phyloP scores from a whole-genome alignment of 495 filamentous ascomycete species.

The Daldinia caldariorum region DNA sequence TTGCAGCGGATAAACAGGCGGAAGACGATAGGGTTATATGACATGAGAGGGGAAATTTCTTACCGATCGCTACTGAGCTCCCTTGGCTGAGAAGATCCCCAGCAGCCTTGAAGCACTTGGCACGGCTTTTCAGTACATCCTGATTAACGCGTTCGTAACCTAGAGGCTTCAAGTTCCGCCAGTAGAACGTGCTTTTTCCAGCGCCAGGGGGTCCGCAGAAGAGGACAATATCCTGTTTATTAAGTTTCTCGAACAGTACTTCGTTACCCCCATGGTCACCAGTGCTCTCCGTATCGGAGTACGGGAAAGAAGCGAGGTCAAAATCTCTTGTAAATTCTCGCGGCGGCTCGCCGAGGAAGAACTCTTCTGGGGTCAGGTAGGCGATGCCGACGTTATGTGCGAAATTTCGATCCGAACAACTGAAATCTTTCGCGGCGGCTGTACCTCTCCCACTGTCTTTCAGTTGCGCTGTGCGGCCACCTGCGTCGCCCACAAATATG shows the following conservation, averaged over 20 bases:
- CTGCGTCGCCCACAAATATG: slow-evolving; percentile 93
- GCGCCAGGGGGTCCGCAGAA: slow-evolving; percentile 89
- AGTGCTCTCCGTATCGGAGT: slow-evolving; percentile 20
- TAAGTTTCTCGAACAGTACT: slow-evolving; percentile 66
- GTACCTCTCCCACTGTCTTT: slow-evolving; percentile 33
- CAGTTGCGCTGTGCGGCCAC: slow-evolving; percentile 54
- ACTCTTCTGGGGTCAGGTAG: slow-evolving; percentile 91
- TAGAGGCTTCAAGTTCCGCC: slow-evolving; percentile 78
- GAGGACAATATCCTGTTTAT: slow-evolving; percentile 77
- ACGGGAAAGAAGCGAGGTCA: slow-evolving; percentile 60
- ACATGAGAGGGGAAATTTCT: slow-evolving; percentile 46
- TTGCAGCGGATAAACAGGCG: slow-evolving; percentile 1
- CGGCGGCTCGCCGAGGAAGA: slow-evolving; percentile 74
- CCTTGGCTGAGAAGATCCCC: slow-evolving; percentile 68
- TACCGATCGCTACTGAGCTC: slow-evolving; percentile 79
- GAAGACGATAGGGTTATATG: not conserved
- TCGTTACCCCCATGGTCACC: slow-evolving; percentile 9
- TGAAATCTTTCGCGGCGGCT: slow-evolving; percentile 62
- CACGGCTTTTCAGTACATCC: slow-evolving; percentile 79
- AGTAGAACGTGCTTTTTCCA: slow-evolving; percentile 92
- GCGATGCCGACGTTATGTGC: slow-evolving; percentile 81
- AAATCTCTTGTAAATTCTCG: slow-evolving; percentile 73
- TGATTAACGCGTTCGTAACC: slow-evolving; percentile 90
- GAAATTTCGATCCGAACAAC: slow-evolving; percentile 85
- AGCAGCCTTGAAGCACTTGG: slow-evolving; percentile 86